Evolutionary conservation across 768 basidiomycete genomes (phyloP).

Genomic region (Russula virescens): DNA sequence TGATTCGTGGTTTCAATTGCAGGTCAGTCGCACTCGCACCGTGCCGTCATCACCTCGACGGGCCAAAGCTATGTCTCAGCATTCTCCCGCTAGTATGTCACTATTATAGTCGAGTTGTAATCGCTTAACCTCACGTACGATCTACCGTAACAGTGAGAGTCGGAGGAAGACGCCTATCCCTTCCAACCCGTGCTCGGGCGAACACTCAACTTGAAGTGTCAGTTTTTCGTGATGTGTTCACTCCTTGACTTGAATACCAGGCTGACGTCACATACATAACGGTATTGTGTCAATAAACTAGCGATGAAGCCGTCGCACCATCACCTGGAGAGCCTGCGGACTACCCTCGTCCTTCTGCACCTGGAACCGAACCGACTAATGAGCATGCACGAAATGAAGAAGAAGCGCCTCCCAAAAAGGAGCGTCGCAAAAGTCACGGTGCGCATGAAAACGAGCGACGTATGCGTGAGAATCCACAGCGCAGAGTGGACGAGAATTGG

Average conservation of each 20-base stretch:
- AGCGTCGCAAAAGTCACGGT: constrained; percentile 19
- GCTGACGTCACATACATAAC: background rate
- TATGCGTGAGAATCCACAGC: constrained; percentile 21
- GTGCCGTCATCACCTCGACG: too few species aligned
- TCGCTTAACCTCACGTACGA: background rate
- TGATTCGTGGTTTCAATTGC: too few species aligned
- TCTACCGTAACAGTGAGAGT: constrained; percentile 21
- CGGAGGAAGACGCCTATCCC: constrained; percentile 23
- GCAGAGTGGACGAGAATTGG: constrained; percentile 21
- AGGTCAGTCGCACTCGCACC: too few species aligned
- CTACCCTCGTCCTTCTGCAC: constrained; percentile 23
- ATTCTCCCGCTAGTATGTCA: constrained; percentile 22
- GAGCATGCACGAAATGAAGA: constrained; percentile 19
- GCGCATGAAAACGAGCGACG: constrained; percentile 22
- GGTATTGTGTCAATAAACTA: background rate
- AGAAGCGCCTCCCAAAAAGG: constrained; percentile 18
- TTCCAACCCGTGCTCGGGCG: constrained; percentile 18
- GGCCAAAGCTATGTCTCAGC: constrained; percentile 15
- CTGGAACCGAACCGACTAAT: constrained; percentile 5
- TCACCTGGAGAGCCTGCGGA: constrained; percentile 23
- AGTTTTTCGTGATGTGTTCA: background rate
- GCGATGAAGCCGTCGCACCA: constrained; percentile 5
- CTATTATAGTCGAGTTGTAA: background rate
- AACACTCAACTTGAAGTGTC: constrained; percentile 13
- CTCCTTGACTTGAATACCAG: background rate